phyloP scores from a whole-genome alignment of 164 flowering plant genomes.

The Aristolochia contorta region DNA sequence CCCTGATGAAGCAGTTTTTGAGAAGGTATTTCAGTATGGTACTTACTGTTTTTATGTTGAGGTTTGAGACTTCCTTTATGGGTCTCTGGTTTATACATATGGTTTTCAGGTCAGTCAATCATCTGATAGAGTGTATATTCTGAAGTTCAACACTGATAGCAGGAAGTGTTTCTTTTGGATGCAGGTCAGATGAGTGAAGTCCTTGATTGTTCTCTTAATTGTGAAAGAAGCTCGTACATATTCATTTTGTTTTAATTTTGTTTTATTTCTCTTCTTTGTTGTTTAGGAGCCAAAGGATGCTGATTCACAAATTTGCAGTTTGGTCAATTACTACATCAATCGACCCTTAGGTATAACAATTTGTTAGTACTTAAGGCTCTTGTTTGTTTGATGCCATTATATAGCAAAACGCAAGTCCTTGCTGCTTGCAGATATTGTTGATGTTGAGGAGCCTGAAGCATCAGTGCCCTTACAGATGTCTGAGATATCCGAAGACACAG shows the following conservation, averaged over 20 bases:
- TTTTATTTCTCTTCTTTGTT: conserved; percentile 9
- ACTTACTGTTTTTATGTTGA: not conserved
- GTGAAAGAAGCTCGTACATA: not conserved
- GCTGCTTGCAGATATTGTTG: conserved; percentile 35
- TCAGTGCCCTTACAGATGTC: conserved; percentile 45
- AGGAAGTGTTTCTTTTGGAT: conserved; percentile 91
- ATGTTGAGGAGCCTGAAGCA: conserved; percentile 51
- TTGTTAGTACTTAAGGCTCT: not conserved
- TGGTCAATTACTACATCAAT: conserved; percentile 69
- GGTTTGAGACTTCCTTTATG: not conserved
- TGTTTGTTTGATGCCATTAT: not conserved
- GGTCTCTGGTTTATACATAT: conserved; percentile 1
- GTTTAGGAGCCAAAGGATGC: conserved; percentile 73
- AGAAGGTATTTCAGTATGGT: conserved; percentile 49
- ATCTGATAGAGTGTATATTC: conserved; percentile 78
- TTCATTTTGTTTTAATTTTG: not conserved
- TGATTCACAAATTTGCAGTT: conserved; percentile 52
- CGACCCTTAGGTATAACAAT: conserved; percentile 53
- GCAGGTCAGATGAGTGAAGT: conserved; percentile 48
- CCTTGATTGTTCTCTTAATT: not conserved
- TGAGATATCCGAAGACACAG: conserved; percentile 40
- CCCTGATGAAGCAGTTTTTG: conserved; percentile 92
- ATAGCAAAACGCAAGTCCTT: not conserved
- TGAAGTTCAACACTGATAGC: conserved; percentile 83
- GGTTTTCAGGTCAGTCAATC: conserved; percentile 62